phyloP scores from a whole-genome alignment of 2,329 filamentous ascomycete genomes.

The Phaeosphaeriaceae sp. region DNA sequence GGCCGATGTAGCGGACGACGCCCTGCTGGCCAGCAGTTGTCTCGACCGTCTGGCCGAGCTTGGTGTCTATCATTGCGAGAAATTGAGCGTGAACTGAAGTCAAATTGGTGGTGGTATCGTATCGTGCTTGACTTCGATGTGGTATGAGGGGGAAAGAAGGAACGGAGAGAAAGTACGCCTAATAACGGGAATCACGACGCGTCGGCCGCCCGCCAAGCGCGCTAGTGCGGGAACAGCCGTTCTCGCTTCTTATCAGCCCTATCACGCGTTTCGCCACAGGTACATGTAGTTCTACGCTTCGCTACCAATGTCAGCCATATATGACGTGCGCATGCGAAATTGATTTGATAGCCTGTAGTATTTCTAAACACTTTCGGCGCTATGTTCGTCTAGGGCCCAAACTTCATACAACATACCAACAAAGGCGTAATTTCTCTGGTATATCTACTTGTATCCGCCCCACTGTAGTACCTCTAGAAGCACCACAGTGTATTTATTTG shows the following conservation, averaged over 20 bases:
- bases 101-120: conserved; percentile 1
- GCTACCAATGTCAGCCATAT: background rate
- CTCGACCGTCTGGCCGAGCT: conserved; percentile 74
- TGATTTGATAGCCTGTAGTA: too few species aligned
- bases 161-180: background rate
- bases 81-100: conserved; percentile 8
- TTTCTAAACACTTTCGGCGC: too few species aligned
- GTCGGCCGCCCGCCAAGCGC: background rate
- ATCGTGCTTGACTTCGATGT: conserved; percentile 9
- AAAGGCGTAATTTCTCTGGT: too few species aligned
- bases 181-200: background rate
- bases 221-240: background rate
- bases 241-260: background rate
- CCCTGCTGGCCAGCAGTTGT: conserved; percentile 80
- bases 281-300: background rate
- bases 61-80: conserved; percentile 35
- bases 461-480: too few species aligned
- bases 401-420: too few species aligned
- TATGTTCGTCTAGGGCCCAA: too few species aligned
- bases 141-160: conserved; percentile 7
- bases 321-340: too few species aligned
- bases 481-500: too few species aligned
- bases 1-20: conserved; percentile 80
- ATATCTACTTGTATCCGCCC: too few species aligned
- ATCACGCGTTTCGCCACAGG: background rate